A percentile compares a stretch with the other conserved stretches of the same genome.
Conservation (phyloP, 331 rosid genomes). For the Quercus tomentella region DNA sequence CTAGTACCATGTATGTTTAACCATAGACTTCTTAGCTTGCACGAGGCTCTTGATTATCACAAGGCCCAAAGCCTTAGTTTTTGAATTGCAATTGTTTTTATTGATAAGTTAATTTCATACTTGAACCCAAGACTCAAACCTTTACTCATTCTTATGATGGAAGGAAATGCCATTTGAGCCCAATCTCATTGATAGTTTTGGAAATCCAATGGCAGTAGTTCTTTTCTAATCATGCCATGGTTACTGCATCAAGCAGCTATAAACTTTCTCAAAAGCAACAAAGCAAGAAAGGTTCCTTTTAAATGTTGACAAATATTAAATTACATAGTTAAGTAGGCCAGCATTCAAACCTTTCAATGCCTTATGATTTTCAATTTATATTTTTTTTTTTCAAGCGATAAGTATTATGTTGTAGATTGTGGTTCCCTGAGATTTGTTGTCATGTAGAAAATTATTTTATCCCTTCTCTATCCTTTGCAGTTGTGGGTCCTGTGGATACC, state of each 20-base stretch:
- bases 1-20: too few relatives aligned
- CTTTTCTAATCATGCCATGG: neutral
- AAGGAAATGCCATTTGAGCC: too few relatives aligned
- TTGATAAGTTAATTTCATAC: too few relatives aligned
- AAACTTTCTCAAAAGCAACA: neutral
- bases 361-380: neutral
- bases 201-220: neutral
- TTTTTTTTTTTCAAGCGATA: neutral
- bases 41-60: too few relatives aligned
- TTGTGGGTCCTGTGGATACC: slow-evolving; percentile 74
- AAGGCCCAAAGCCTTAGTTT: too few relatives aligned
- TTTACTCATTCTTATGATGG: too few relatives aligned
- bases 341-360: neutral
- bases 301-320: neutral
- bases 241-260: neutral
- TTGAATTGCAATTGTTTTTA: too few relatives aligned
- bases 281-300: neutral
- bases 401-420: neutral
- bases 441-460: neutral
- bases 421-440: slow-evolving; percentile 22
- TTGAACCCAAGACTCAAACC: too few relatives aligned
- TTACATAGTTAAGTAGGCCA: neutral
- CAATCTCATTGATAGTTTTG: neutral
- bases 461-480: slow-evolving; percentile 23
- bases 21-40: neutral